Evolutionary conservation across 257 asterid species (phyloP).

Genomic region (Thymus quinquecostatus): DNA sequence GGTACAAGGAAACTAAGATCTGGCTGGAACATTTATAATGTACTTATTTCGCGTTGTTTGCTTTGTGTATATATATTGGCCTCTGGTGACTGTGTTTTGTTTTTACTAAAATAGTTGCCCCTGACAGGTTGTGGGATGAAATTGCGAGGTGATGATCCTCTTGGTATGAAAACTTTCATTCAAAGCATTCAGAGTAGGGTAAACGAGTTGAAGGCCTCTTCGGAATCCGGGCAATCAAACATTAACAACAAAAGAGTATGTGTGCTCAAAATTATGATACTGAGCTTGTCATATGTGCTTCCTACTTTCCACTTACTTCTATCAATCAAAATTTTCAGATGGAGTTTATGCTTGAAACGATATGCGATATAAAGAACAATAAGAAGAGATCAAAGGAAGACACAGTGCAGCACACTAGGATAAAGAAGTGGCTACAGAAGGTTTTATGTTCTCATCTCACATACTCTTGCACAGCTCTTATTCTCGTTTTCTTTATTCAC

Average conservation of each 20-base stretch:
- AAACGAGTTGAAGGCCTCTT: slow-evolving; percentile 72
- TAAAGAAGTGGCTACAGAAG: slow-evolving; percentile 93
- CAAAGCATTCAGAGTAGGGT: slow-evolving; percentile 74
- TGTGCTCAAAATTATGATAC: slow-evolving; percentile 12
- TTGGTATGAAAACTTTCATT: slow-evolving; percentile 86
- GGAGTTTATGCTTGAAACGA: slow-evolving; percentile 90
- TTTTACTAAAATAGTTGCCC: slow-evolving; percentile 15
- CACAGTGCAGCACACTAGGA: slow-evolving; percentile 67
- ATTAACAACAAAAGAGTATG: slow-evolving; percentile 72
- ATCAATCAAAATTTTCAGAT: slow-evolving; percentile 54
- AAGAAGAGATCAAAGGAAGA: slow-evolving; percentile 71
- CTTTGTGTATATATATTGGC: not conserved
- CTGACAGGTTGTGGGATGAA: slow-evolving; percentile 94
- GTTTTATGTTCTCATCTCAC: slow-evolving; percentile 33
- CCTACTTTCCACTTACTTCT: slow-evolving; percentile 25
- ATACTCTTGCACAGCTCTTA: not conserved
- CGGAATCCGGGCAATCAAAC: slow-evolving; percentile 59
- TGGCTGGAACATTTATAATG: not conserved
- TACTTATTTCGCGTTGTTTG: not conserved
- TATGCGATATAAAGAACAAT: slow-evolving; percentile 94
- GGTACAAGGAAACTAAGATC: not conserved
- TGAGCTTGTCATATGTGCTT: slow-evolving; percentile 26
- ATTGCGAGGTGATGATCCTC: slow-evolving; percentile 91
- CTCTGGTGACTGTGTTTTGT: slow-evolving; percentile 13
- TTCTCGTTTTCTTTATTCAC: not conserved